phyloP scores from a whole-genome alignment of 306 rosid species.

The Hippophae tibetana region DNA sequence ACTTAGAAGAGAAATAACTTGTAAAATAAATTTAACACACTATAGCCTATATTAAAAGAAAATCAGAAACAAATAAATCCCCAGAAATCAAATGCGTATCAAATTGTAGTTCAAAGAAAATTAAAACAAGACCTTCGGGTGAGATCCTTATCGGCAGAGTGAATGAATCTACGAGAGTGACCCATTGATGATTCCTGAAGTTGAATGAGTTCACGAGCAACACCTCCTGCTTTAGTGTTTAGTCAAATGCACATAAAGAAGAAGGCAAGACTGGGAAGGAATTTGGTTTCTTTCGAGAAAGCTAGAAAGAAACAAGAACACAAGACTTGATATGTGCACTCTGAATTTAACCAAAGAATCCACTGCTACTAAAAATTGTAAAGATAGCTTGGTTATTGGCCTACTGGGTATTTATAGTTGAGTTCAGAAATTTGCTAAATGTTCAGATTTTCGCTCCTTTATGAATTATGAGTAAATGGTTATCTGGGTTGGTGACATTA shows the following conservation, averaged over 20 bases:
- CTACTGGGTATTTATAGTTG: conserved; percentile 12
- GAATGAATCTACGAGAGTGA: conserved; percentile 90
- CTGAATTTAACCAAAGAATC: not conserved
- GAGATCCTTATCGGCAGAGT: conserved; percentile 72
- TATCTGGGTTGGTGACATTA: not conserved
- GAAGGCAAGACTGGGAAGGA: not conserved
- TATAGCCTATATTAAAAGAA: not conserved
- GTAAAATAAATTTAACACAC: too few species aligned
- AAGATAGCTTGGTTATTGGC: not conserved
- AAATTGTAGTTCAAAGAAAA: not conserved
- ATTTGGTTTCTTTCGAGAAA: too few species aligned
- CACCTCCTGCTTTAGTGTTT: not conserved
- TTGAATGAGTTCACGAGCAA: conserved; percentile 17
- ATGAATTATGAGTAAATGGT: conserved; percentile 11
- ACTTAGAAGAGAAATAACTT: too few species aligned
- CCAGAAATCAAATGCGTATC: not conserved
- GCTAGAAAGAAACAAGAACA: too few species aligned
- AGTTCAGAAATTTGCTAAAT: conserved; percentile 3
- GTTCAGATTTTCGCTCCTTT: conserved; percentile 6
- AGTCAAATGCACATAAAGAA: not conserved
- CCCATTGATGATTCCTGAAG: conserved; percentile 57
- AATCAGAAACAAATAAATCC: not conserved
- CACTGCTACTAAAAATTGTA: not conserved
- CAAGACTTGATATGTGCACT: not conserved
- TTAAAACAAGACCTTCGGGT: conserved; percentile 54